Base-by-base conservation (phyloP, 2,329 filamentous ascomycete genomes). In the Phaeosphaeriaceae sp. region DNA sequence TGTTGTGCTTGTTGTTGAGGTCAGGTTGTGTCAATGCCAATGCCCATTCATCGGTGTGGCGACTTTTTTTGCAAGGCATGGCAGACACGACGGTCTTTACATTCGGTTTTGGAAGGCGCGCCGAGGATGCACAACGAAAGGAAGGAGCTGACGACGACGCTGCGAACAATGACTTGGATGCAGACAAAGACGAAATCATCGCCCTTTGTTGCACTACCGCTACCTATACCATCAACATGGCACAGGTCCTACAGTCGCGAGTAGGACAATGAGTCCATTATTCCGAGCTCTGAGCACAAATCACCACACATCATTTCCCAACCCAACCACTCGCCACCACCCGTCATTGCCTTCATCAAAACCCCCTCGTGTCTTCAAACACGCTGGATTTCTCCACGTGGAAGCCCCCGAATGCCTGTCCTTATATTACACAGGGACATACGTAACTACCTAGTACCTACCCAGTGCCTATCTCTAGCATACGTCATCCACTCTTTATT, bases 51-150 rank as follows among this genome's bases (percentile, higher is more conserved):
- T 20, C 32, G 46, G 23, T 26, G 23, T 6, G 23, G 23, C 23
- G 11, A 26, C 7, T n/a, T n/a, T n/a, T n/a, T n/a, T 26, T 26
- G 23, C 23, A 26, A 26, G 23, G 6, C 23, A 26, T 32, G 38
- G 32, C 29, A 34, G 29, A 18, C 40, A n/a, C 29, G 12, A 16
- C 23, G 29, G 30, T 17, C 46, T 38, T 13, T 17, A 18, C 20
- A 4, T 12, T 16, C 33, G 12, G n/a, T 42, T 51, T 28, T 46
- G 48, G 42, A 36, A 38, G n/a, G 16, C 30, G 17, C 32, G 23
- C 48, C 48, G 48, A 50, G 13, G 16, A 21, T 38, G 39, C 45
- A 48, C 45, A 42, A 38, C 45, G 21, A 40, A 12, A 16, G 15
- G 41, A 41, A 26, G 41, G 18, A 20, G 29, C 48, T 42, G 39